These are phyloP conservation scores for Cladosporium sp. DNA, from an alignment of 2,329 filamentous ascomycete species.

Conservation along the genomic window DNA sequence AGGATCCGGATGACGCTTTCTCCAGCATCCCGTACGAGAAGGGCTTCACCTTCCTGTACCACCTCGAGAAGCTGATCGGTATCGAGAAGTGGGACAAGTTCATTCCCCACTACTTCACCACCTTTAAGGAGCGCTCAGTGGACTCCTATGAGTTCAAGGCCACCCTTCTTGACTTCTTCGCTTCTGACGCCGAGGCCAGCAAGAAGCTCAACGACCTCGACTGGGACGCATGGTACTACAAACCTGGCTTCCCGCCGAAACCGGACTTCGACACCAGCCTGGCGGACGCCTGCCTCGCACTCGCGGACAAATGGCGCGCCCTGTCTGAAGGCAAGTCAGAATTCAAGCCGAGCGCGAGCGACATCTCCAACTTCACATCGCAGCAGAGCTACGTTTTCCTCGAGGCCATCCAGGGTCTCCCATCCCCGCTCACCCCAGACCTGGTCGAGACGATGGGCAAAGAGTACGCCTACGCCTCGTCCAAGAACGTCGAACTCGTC, in stretches of 20 bases:
- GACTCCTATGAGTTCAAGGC: slow-evolving; percentile 94
- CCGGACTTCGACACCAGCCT: slow-evolving; percentile 86
- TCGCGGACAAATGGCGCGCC: slow-evolving; percentile 77
- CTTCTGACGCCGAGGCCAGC: slow-evolving; percentile 56
- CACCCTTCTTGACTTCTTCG: slow-evolving; percentile 82
- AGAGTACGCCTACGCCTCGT: slow-evolving; percentile 68
- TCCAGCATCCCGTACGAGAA: slow-evolving; percentile 93
- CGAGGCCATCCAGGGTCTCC: slow-evolving; percentile 68
- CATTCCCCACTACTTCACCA: slow-evolving; percentile 90
- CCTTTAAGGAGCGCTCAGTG: slow-evolving; percentile 78
- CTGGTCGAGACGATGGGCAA: slow-evolving; percentile 69
- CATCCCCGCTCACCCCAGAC: slow-evolving; percentile 58
- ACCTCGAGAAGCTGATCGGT: slow-evolving; percentile 80
- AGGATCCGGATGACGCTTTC: slow-evolving; percentile 95
- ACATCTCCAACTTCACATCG: slow-evolving; percentile 71
- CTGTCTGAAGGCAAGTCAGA: slow-evolving; percentile 32
- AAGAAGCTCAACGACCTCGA: slow-evolving; percentile 70
- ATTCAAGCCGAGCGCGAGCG: slow-evolving; percentile 61
- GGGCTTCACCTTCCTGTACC: slow-evolving; percentile 89
- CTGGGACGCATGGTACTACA: slow-evolving; percentile 87
- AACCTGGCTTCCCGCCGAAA: slow-evolving; percentile 84
- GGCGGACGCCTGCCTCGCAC: slow-evolving; percentile 76
- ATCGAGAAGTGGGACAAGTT: slow-evolving; percentile 90
- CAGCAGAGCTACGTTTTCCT: slow-evolving; percentile 93
- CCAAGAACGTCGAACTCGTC: slow-evolving; percentile 81